Percentiles rank a stretch among this genome's conserved stretches.
These are phyloP conservation scores for Fraxinus paxiana DNA, from an alignment of 305 asterid genomes.

Conservation along the genomic window DNA sequence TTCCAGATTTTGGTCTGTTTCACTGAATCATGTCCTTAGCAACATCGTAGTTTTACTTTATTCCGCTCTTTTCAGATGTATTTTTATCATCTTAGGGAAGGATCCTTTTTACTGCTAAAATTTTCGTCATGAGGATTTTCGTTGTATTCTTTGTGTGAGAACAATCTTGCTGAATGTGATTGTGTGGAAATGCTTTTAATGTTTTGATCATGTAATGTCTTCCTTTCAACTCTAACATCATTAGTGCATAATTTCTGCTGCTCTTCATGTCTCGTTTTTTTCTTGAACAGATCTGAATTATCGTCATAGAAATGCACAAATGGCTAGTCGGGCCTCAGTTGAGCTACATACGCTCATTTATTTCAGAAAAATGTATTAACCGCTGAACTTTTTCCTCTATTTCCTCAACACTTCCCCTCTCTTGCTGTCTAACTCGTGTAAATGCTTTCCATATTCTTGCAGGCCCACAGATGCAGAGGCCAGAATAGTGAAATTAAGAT, in stretches of 20 bases:
- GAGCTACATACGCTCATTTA: constrained; percentile 91
- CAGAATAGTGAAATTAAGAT: constrained; percentile 80
- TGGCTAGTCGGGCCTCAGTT: constrained; percentile 95
- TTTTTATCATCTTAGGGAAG: background rate
- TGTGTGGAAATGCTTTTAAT: background rate
- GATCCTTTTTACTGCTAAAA: background rate
- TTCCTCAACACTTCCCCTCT: background rate
- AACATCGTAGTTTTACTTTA: background rate
- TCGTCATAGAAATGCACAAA: constrained; percentile 96
- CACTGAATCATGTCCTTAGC: background rate
- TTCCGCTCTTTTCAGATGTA: background rate
- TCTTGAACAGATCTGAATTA: constrained; percentile 69
- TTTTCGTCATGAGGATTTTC: background rate
- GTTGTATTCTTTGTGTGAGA: background rate
- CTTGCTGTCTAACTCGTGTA: constrained; percentile 3
- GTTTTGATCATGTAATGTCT: constrained; percentile 1
- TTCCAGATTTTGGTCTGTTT: constrained; percentile 2
- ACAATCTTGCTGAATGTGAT: background rate
- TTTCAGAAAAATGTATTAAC: constrained; percentile 71
- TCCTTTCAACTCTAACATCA: background rate
- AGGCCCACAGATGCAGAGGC: constrained; percentile 96
- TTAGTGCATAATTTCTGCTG: background rate
- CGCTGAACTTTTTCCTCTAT: constrained; percentile 2
- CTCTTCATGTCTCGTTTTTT: constrained; percentile 18
- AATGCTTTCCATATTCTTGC: constrained; percentile 28